Conservation (phyloP, 1,139 yeast genomes). For the Blastobotrys buckinghamii region DNA sequence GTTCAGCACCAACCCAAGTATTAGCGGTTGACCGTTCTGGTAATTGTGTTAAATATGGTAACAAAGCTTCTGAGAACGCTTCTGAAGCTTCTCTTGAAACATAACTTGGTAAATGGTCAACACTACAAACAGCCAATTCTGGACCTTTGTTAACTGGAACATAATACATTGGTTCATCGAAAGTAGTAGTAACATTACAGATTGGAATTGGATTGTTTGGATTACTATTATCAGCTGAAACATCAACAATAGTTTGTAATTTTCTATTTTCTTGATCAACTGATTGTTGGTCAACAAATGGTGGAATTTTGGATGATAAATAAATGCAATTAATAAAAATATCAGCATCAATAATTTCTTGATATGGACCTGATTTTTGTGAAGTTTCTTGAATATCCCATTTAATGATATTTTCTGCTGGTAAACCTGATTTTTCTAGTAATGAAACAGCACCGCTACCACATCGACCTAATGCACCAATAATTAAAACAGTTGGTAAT, state of each 20-base stretch:
- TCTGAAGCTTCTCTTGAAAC: constrained; percentile 97
- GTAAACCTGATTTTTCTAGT: constrained; percentile 77
- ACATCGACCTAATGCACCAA: constrained; percentile 98
- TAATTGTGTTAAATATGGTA: constrained; percentile 81
- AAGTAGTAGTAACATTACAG: constrained; percentile 81
- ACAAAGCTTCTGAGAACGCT: constrained; percentile 73
- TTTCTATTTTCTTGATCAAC: constrained; percentile 63
- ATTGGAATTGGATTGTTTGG: constrained; percentile 98
- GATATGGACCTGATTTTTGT: constrained; percentile 93
- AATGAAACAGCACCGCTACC: constrained; percentile 96
- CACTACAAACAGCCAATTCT: constrained; percentile 78
- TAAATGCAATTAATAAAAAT: constrained; percentile 94
- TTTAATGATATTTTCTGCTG: constrained; percentile 73
- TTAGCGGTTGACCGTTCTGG: constrained; percentile 77
- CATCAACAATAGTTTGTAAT: constrained; percentile 90
- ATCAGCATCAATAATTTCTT: constrained; percentile 80
- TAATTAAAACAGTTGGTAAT: constrained; percentile 75
- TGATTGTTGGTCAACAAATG: constrained; percentile 67
- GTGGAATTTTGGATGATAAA: constrained; percentile 87
- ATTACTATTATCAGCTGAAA: constrained; percentile 96
- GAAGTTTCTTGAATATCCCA: constrained; percentile 98
- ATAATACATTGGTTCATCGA: constrained; percentile 80
- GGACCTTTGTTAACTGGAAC: constrained; percentile 76
- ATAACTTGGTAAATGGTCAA: constrained; percentile 92
- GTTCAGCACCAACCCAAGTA: constrained; percentile 88